Conservation (phyloP, 2,329 filamentous ascomycete genomes). For the Trichophyton benhamiae region DNA sequence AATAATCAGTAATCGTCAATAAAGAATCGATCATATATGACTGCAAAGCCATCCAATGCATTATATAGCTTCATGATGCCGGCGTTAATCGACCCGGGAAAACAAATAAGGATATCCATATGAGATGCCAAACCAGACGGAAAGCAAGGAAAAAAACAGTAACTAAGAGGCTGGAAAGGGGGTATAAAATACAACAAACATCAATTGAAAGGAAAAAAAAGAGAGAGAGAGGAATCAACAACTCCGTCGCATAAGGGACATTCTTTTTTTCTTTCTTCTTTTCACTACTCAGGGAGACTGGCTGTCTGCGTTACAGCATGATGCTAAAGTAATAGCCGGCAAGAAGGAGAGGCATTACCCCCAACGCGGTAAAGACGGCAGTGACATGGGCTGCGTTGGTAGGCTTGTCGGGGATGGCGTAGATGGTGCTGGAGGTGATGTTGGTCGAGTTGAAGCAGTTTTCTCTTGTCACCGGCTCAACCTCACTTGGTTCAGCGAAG, state of each 20-base stretch:
- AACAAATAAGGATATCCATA: not conserved
- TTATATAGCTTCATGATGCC: not conserved
- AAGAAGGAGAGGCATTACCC: conserved; percentile 20
- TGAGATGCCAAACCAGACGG: not conserved
- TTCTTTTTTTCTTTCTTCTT: not conserved
- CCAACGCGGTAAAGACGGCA: conserved; percentile 13
- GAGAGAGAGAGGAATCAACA: not conserved
- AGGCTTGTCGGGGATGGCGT: conserved; percentile 8
- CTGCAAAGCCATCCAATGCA: not conserved
- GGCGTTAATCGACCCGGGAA: not conserved
- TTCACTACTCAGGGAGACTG: not conserved
- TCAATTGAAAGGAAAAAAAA: not conserved
- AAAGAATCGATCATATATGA: no score
- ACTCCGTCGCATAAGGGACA: not conserved
- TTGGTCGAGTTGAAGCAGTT: conserved; percentile 85
- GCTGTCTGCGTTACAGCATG: not conserved
- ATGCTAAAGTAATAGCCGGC: conserved; percentile 8
- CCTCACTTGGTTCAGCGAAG: conserved; percentile 56
- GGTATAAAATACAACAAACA: conserved; percentile 1
- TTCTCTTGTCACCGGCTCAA: conserved; percentile 62
- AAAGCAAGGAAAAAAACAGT: not conserved
- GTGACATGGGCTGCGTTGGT: conserved; percentile 2
- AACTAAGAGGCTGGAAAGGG: not conserved
- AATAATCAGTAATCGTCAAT: no score
- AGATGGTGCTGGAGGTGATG: conserved; percentile 37